Evolutionary conservation across 148 eudicot genomes (phyloP).

Genomic region (Camellia lanceoleosa): DNA sequence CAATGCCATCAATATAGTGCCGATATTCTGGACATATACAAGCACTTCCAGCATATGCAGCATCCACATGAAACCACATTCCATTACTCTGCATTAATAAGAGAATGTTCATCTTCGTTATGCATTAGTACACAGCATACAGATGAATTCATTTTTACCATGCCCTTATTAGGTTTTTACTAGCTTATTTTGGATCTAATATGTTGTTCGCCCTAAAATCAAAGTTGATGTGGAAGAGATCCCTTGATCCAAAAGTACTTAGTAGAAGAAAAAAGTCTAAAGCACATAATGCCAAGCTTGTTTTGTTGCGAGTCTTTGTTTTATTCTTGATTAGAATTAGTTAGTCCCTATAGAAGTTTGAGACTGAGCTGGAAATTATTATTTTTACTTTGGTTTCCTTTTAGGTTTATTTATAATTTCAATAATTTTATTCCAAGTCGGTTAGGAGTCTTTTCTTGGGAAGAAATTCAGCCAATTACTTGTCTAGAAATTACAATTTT

Average conservation of each 20-base stretch:
- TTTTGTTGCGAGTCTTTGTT: too few species aligned
- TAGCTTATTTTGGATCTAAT: conserved; percentile 6
- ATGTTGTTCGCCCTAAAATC: background rate
- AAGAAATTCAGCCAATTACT: too few species aligned
- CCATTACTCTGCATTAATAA: conserved; percentile 51
- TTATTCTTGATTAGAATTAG: too few species aligned
- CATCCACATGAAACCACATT: conserved; percentile 90
- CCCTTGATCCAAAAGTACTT: background rate
- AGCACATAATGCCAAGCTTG: too few species aligned
- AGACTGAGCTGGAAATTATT: too few species aligned
- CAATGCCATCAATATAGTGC: conserved; percentile 73
- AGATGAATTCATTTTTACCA: background rate
- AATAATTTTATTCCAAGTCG: too few species aligned
- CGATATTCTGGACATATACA: conserved; percentile 91
- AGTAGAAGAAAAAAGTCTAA: too few species aligned
- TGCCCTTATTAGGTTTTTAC: background rate
- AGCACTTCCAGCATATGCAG: conserved; percentile 98
- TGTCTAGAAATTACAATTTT: too few species aligned
- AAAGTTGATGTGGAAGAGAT: background rate
- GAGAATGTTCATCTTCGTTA: background rate
- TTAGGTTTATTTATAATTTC: too few species aligned
- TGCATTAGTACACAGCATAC: background rate
- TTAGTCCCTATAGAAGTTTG: too few species aligned
- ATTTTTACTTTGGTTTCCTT: too few species aligned
- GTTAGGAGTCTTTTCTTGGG: too few species aligned